A percentile compares a stretch with the other conserved stretches of the same genome.
phyloP scores from a whole-genome alignment of 495 filamentous ascomycete genomes.

The Parachaetomium inaequale region DNA sequence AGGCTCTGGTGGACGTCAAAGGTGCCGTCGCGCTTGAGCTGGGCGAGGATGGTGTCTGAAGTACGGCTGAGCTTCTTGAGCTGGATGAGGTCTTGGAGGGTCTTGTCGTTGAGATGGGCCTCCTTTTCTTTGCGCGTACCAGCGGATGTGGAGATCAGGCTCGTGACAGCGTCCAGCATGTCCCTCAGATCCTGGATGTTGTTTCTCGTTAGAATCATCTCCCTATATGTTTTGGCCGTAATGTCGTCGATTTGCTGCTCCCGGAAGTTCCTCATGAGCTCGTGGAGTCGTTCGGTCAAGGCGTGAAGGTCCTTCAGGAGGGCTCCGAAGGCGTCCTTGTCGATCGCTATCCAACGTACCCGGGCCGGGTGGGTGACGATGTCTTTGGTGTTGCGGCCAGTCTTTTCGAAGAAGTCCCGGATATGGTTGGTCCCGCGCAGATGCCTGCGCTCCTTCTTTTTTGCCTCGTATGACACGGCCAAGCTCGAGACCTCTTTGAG shows the following conservation, averaged over 20 bases:
- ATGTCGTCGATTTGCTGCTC: slow-evolving; percentile 33
- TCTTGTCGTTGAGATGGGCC: slow-evolving; percentile 23
- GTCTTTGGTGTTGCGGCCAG: slow-evolving; percentile 29
- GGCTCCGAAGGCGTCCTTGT: slow-evolving; percentile 30
- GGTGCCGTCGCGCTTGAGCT: slow-evolving; percentile 11
- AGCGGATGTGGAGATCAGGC: slow-evolving; percentile 23
- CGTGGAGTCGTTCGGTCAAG: slow-evolving; percentile 34
- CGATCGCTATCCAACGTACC: slow-evolving; percentile 31
- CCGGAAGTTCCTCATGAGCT: slow-evolving; percentile 30
- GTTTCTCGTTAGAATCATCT: slow-evolving; percentile 34
- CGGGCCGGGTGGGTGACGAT: slow-evolving; percentile 31
- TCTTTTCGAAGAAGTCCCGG: slow-evolving; percentile 26
- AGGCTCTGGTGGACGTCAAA: slow-evolving; percentile 1
- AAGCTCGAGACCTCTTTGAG: slow-evolving; percentile 29
- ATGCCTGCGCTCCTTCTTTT: slow-evolving; percentile 23
- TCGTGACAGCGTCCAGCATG: slow-evolving; percentile 29
- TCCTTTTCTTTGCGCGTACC: slow-evolving; percentile 8
- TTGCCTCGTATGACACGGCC: slow-evolving; percentile 31
- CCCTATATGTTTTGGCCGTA: slow-evolving; percentile 34
- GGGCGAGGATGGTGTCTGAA: slow-evolving; percentile 27
- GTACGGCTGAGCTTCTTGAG: slow-evolving; percentile 31
- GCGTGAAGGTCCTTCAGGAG: slow-evolving; percentile 30
- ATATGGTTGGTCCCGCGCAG: slow-evolving; percentile 28
- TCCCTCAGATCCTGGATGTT: slow-evolving; percentile 28
- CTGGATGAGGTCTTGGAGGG: slow-evolving; percentile 29